Percentiles rank a stretch among this genome's conserved stretches.
These are phyloP conservation scores for Hypomontagnella submonticulosa DNA, from an alignment of 495 filamentous ascomycete genomes.

Conservation along the genomic window DNA sequence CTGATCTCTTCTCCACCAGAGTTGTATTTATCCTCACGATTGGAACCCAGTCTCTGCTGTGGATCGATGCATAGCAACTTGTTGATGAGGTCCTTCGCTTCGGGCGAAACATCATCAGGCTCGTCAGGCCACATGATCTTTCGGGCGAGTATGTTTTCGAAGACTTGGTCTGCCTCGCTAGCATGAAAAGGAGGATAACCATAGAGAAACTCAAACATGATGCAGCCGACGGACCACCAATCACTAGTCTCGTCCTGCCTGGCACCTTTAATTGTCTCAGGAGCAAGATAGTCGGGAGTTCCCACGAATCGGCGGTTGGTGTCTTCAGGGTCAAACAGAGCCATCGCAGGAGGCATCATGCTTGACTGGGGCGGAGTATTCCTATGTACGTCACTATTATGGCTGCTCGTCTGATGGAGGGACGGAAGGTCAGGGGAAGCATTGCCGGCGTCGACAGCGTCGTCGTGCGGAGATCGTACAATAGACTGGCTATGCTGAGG, in stretches of 20 bases:
- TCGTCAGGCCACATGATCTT: constrained; percentile 88
- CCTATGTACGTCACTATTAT: constrained; percentile 56
- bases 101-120: constrained; percentile 77
- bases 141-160: constrained; percentile 92
- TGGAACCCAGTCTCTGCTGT: constrained; percentile 81
- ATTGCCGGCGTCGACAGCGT: constrained; percentile 58
- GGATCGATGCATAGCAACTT: constrained; percentile 86
- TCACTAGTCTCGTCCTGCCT: constrained; percentile 98
- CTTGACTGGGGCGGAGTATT: constrained; percentile 73
- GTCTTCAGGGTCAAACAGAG: constrained; percentile 94
- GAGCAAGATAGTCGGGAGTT: constrained; percentile 96
- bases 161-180: constrained; percentile 88
- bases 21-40: constrained; percentile 78
- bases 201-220: constrained; percentile 95
- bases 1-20: constrained; percentile 92
- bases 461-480: constrained; percentile 68
- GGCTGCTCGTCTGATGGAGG: constrained; percentile 70
- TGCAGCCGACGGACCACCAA: constrained; percentile 99
- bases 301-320: constrained; percentile 94
- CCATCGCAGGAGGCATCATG: constrained; percentile 95
- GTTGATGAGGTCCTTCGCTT: constrained; percentile 94
- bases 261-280: constrained; percentile 93
- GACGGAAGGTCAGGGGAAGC: constrained; percentile 77
- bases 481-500: constrained; percentile 49
- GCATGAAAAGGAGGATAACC: constrained; percentile 93